Percentiles rank a stretch among this genome's conserved stretches.
phyloP scores from a whole-genome alignment of 2,329 filamentous ascomycete genomes.

The Endoconidiophora polonica region DNA sequence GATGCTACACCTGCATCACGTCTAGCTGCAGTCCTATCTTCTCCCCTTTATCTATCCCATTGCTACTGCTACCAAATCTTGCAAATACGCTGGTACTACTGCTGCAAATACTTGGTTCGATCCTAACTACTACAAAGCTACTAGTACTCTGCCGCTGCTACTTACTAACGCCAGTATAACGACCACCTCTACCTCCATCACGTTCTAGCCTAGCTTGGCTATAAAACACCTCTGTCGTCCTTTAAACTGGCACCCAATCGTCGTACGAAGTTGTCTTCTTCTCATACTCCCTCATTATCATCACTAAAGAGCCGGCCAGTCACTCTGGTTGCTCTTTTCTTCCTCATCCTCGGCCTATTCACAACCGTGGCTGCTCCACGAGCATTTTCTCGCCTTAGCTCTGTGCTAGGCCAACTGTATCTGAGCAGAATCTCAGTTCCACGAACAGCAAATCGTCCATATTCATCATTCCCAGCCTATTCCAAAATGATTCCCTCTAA shows the following conservation, averaged over 20 bases:
- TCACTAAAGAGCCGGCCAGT: constrained; percentile 7
- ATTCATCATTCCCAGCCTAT: constrained; percentile 10
- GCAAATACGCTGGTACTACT: too few species aligned
- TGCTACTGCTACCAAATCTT: too few species aligned
- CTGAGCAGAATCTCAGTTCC: constrained; percentile 20
- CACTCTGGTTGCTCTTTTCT: constrained; percentile 26
- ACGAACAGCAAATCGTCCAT: constrained; percentile 15
- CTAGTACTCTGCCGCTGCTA: too few species aligned
- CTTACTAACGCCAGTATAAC: too few species aligned
- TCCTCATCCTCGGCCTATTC: constrained; percentile 38
- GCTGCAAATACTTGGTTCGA: too few species aligned
- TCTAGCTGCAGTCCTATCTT: background rate
- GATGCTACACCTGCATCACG: background rate
- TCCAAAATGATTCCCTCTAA: constrained; percentile 43
- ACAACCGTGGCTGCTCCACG: constrained; percentile 52
- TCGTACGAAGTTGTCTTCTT: constrained; percentile 1
- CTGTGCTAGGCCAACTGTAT: constrained; percentile 39
- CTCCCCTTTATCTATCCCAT: too few species aligned
- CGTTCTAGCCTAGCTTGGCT: background rate
- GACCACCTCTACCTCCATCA: background rate
- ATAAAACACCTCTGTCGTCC: constrained; percentile 1
- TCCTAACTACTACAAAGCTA: too few species aligned
- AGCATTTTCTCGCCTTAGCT: constrained; percentile 39
- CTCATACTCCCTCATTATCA: background rate
- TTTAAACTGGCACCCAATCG: constrained; percentile 6